These are phyloP conservation scores for Trichoderma lentiforme DNA, from an alignment of 2,329 filamentous ascomycete species.

Conservation along the genomic window DNA sequence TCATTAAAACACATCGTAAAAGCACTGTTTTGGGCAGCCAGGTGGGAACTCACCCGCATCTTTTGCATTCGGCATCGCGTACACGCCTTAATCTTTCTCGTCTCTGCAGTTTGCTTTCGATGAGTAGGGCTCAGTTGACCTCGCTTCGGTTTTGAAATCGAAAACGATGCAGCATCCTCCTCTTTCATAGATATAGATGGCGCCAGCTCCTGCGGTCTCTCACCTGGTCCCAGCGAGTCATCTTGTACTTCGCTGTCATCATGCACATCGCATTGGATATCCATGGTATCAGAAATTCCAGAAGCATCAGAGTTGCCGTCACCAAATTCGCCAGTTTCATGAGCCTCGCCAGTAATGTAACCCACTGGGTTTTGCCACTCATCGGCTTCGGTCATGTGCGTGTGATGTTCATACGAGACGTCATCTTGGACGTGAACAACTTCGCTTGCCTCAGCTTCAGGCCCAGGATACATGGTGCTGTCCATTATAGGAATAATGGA, in stretches of 20 bases:
- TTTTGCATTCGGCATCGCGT: constrained; percentile 45
- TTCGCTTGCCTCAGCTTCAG: neutral
- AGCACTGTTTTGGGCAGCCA: neutral
- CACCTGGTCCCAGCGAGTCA: neutral
- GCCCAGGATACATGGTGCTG: neutral
- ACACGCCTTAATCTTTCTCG: constrained; percentile 39
- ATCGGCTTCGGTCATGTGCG: neutral
- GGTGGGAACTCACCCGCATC: constrained; percentile 36
- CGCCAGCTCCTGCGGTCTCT: neutral
- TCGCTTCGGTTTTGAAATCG: neutral
- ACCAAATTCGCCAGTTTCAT: neutral
- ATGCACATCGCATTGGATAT: neutral
- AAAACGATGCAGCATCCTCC: neutral
- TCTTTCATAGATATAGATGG: constrained; percentile 4
- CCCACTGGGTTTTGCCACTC: neutral
- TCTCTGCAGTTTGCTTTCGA: constrained; percentile 34
- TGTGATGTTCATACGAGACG: neutral
- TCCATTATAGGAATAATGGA: neutral
- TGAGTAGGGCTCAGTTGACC: constrained; percentile 25
- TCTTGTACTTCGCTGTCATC: neutral
- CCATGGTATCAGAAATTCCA: neutral
- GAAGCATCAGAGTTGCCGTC: neutral
- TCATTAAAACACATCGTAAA: neutral
- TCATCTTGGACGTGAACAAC: neutral
- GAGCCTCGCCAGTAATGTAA: neutral